Evolutionary conservation across 768 basidiomycete genomes (phyloP).

Genomic region (Naematelia encephala): DNA sequence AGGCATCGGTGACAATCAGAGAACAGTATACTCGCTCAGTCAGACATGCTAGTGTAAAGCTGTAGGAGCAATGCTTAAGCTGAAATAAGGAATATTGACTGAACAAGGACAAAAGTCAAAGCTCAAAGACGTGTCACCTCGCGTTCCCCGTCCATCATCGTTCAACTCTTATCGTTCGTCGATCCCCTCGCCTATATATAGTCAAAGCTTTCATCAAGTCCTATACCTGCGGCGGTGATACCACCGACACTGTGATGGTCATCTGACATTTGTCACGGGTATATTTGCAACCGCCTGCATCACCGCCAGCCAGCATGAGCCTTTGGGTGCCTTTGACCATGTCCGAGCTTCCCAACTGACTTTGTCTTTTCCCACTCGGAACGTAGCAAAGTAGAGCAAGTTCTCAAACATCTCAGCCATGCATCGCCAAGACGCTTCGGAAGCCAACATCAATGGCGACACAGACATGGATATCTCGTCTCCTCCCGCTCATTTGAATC

Average conservation of each 20-base stretch:
- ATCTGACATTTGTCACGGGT: no score
- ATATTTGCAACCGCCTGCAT: background rate
- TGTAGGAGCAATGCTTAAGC: background rate
- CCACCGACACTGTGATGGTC: no score
- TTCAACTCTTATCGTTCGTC: background rate
- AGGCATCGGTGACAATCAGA: conserved; percentile 30
- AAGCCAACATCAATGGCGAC: background rate
- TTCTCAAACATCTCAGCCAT: no score
- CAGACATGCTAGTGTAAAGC: background rate
- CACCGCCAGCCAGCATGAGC: background rate
- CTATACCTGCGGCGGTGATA: no score
- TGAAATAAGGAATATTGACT: background rate
- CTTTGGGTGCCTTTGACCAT: background rate
- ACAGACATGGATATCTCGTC: background rate
- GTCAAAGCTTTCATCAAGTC: no score
- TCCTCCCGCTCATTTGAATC: conserved; percentile 2
- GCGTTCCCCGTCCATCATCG: background rate
- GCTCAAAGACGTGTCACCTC: background rate
- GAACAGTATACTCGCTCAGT: background rate
- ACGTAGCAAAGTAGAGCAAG: no score
- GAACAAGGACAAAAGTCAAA: background rate
- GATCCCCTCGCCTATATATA: no score
- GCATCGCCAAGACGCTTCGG: background rate
- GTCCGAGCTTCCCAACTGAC: background rate
- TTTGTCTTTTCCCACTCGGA: background rate